A percentile compares a stretch with the other conserved stretches of the same genome.
phyloP scores from a whole-genome alignment of 169 alveolate genomes.

The Babesia gibsoni region DNA sequence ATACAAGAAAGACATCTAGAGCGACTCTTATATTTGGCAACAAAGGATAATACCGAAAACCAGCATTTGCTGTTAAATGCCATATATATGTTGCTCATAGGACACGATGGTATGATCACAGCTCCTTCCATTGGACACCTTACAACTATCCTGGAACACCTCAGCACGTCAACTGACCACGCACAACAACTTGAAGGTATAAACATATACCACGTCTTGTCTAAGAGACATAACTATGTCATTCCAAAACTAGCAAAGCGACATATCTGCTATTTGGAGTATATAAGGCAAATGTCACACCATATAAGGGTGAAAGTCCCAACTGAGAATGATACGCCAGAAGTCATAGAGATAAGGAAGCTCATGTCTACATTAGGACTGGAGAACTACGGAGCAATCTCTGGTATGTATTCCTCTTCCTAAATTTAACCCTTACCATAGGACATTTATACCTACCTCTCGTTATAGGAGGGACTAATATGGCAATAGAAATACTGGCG shows the following conservation, averaged over 20 bases:
- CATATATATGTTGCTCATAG: conserved; percentile 3
- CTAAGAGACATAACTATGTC: neutral
- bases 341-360: neutral
- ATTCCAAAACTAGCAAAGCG: neutral
- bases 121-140: neutral
- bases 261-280: conserved; percentile 24
- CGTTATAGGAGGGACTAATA: conserved; percentile 20
- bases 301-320: conserved; percentile 9
- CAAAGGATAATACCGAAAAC: neutral
- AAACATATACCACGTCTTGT: conserved; percentile 5
- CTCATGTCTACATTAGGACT: conserved; percentile 18
- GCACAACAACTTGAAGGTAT: conserved; percentile 18
- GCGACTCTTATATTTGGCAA: neutral
- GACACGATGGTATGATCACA: neutral
- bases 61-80: neutral
- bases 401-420: conserved; percentile 13
- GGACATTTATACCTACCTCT: conserved; percentile 57
- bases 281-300: conserved; percentile 26
- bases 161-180: conserved; percentile 3
- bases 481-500: conserved; percentile 15
- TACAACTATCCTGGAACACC: neutral
- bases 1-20: neutral
- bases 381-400: conserved; percentile 35
- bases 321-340: conserved; percentile 5
- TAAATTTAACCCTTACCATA: neutral